Evolutionary conservation across 352 stramenopile genomes (phyloP).

Genomic region (Phytophthora melonis): DNA sequence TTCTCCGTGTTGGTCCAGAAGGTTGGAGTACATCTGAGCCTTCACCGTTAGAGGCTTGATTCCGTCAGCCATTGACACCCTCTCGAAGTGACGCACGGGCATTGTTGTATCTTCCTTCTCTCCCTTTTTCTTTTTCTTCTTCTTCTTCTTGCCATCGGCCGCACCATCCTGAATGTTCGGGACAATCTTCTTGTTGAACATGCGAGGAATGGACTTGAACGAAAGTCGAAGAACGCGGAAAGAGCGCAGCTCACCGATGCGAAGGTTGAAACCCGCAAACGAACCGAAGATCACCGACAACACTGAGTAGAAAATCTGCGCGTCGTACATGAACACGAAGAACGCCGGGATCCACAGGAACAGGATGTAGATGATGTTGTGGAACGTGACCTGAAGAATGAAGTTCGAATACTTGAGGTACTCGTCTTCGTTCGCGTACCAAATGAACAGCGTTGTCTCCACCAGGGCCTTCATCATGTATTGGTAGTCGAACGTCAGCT

Average conservation of each 20-base stretch:
- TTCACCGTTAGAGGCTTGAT: constrained; percentile 87
- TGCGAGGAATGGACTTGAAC: constrained; percentile 88
- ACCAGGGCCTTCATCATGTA: constrained; percentile 89
- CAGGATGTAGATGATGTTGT: constrained; percentile 89
- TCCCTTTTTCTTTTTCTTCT: constrained; percentile 79
- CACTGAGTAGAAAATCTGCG: constrained; percentile 89
- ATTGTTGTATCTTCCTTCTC: constrained; percentile 70
- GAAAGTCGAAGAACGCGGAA: constrained; percentile 85
- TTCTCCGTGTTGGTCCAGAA: constrained; percentile 66
- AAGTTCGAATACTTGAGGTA: constrained; percentile 88
- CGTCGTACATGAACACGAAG: constrained; percentile 90
- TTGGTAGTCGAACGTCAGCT: constrained; percentile 88
- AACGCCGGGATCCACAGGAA: constrained; percentile 87
- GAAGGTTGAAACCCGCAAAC: constrained; percentile 87
- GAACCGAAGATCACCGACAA: constrained; percentile 83
- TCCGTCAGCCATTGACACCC: constrained; percentile 84
- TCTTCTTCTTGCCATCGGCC: constrained; percentile 70
- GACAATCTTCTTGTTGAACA: constrained; percentile 92
- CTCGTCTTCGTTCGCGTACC: constrained; percentile 74
- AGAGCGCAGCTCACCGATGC: constrained; percentile 85
- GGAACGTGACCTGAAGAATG: constrained; percentile 81
- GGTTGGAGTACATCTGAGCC: constrained; percentile 83
- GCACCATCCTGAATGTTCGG: constrained; percentile 80
- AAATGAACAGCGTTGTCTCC: constrained; percentile 89
- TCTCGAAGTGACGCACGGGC: constrained; percentile 82